A percentile compares a stretch with the other conserved stretches of the same genome.
phyloP scores from a whole-genome alignment of 805 yeast species.

The Wickerhamiella sorbophila region DNA sequence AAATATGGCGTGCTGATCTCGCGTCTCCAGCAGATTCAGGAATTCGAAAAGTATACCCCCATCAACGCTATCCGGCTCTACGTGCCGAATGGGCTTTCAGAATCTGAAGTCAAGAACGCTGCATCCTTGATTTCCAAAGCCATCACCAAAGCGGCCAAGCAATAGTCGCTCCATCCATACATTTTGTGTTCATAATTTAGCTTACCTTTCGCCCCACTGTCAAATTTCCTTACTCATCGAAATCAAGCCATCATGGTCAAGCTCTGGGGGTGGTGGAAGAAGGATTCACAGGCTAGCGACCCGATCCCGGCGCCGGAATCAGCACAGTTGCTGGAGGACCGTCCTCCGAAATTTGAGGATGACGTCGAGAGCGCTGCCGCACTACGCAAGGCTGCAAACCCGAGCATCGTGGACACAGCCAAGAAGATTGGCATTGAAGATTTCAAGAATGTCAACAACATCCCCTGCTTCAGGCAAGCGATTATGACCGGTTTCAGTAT shows the following conservation, averaged over 20 bases:
- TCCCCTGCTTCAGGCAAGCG: slow-evolving; percentile 28
- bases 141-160: slow-evolving; percentile 8
- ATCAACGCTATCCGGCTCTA: slow-evolving; percentile 45
- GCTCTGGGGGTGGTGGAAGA: slow-evolving; percentile 20
- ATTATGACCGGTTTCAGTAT: slow-evolving; percentile 26
- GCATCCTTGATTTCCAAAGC: slow-evolving; percentile 25
- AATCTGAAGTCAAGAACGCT: slow-evolving; percentile 32
- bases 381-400: slow-evolving; percentile 10
- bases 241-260: no score
- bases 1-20: slow-evolving; percentile 43
- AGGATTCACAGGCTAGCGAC: slow-evolving; percentile 5
- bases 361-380: slow-evolving; percentile 9
- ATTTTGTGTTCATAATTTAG: background rate
- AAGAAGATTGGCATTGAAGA: slow-evolving; percentile 19
- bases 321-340: slow-evolving; percentile 20
- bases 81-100: slow-evolving; percentile 34
- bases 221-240: no score
- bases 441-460: slow-evolving; percentile 21
- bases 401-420: slow-evolving; percentile 15
- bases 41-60: slow-evolving; percentile 61
- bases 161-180: background rate
- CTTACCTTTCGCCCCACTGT: no score
- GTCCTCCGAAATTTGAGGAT: slow-evolving; percentile 23
- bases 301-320: slow-evolving; percentile 1
- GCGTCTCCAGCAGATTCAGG: slow-evolving; percentile 48